Conservation (phyloP, 2,329 filamentous ascomycete genomes). For the Colletotrichum neosansevieriae region DNA sequence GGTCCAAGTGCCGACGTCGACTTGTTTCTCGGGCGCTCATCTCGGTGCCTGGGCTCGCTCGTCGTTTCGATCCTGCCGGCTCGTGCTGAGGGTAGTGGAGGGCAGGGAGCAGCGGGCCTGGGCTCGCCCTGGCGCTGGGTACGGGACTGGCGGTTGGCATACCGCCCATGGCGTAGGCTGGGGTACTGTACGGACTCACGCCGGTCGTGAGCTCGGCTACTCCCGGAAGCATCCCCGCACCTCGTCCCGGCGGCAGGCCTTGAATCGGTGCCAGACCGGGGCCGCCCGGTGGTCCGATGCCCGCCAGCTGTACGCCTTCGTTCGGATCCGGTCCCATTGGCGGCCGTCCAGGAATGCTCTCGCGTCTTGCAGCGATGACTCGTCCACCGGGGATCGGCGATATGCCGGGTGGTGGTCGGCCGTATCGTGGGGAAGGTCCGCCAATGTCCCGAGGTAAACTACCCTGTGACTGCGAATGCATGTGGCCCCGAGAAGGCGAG, state of each 20-base stretch:
- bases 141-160: slow-evolving; percentile 53
- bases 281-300: slow-evolving; percentile 48
- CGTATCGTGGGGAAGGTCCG: slow-evolving; percentile 59
- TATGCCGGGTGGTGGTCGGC: slow-evolving; percentile 49
- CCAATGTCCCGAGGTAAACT: slow-evolving; percentile 57
- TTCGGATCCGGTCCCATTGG: slow-evolving; percentile 48
- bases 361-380: slow-evolving; percentile 55
- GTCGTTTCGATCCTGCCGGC: slow-evolving; percentile 61
- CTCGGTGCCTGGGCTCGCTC: slow-evolving; percentile 60
- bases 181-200: slow-evolving; percentile 70
- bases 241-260: slow-evolving; percentile 52
- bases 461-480: slow-evolving; percentile 61
- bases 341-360: slow-evolving; percentile 52
- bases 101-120: slow-evolving; percentile 53
- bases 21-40: slow-evolving; percentile 58
- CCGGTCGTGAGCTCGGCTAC: slow-evolving; percentile 74
- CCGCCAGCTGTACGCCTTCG: slow-evolving; percentile 49
- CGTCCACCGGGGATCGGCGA: slow-evolving; percentile 51
- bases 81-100: slow-evolving; percentile 54
- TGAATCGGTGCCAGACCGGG: slow-evolving; percentile 67
- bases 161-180: slow-evolving; percentile 61
- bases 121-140: slow-evolving; percentile 56
- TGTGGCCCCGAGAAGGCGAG: slow-evolving; percentile 45
- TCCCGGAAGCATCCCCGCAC: slow-evolving; percentile 66
- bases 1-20: slow-evolving; percentile 52